phyloP scores from a whole-genome alignment of 345 rosid genomes.

The Turnera subulata region DNA sequence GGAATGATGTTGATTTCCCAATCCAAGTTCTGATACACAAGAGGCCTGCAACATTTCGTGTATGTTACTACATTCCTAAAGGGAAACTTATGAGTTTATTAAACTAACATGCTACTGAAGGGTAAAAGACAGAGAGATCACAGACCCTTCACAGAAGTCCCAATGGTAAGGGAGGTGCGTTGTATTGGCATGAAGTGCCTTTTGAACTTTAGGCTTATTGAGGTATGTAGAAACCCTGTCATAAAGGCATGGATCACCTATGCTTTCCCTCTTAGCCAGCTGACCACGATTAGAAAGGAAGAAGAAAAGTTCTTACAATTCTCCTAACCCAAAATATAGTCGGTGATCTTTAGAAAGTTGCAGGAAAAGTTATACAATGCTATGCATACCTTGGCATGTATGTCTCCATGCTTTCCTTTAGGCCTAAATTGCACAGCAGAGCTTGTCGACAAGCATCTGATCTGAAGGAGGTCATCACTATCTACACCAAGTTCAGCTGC shows the following conservation, averaged over 20 bases:
- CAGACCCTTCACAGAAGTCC: constrained; percentile 37
- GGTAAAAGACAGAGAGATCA: not conserved
- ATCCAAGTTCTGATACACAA: constrained; percentile 27
- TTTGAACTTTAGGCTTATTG: constrained; percentile 32
- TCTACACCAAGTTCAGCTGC: constrained; percentile 13
- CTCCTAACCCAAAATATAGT: too few species aligned
- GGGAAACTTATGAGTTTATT: too few species aligned
- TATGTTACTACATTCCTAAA: not conserved
- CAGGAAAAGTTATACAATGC: too few species aligned
- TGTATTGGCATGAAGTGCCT: constrained; percentile 42
- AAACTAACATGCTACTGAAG: too few species aligned
- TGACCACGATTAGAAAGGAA: not conserved
- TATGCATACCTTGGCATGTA: constrained; percentile 20
- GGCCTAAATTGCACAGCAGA: constrained; percentile 17
- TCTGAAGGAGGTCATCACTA: constrained; percentile 21
- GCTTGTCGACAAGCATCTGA: constrained; percentile 14
- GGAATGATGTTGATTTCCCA: constrained; percentile 27
- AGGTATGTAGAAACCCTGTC: constrained; percentile 24
- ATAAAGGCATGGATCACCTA: constrained; percentile 29
- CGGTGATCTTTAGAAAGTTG: too few species aligned
- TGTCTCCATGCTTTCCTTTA: constrained; percentile 21
- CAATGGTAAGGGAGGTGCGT: constrained; percentile 35
- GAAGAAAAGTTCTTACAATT: not conserved
- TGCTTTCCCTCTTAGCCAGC: constrained; percentile 11
- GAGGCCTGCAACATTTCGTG: constrained; percentile 24